Conservation (phyloP, 805 yeast species). For the Saturnispora serradocipensis region DNA sequence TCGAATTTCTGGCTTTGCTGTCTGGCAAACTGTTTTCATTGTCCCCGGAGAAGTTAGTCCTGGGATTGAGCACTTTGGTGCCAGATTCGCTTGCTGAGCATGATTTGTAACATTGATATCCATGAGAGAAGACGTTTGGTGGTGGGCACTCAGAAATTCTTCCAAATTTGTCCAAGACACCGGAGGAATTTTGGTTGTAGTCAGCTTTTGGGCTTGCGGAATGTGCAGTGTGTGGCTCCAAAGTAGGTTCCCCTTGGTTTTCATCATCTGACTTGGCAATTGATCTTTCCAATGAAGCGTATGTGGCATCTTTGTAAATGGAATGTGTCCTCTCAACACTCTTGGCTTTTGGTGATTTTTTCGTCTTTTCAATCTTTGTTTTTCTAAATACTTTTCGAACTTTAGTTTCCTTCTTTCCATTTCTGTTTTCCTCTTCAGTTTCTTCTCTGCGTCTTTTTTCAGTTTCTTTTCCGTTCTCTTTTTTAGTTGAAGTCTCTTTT, state of each 20-base stretch:
- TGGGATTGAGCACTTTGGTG: neutral
- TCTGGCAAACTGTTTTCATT: neutral
- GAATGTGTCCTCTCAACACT: neutral
- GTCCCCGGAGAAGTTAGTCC: neutral
- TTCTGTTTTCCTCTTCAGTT: neutral
- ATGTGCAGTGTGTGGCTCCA: neutral
- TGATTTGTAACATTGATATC: neutral
- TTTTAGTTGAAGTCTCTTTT: neutral
- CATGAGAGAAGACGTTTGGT: neutral
- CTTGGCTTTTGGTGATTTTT: neutral
- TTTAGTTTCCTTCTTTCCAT: neutral
- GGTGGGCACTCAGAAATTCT: conserved; percentile 1
- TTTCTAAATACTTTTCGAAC: neutral
- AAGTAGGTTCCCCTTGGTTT: neutral
- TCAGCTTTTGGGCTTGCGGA: neutral
- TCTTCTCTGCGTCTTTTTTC: neutral
- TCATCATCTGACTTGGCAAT: neutral
- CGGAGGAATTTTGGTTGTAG: neutral
- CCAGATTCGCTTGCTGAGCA: neutral
- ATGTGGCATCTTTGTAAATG: neutral
- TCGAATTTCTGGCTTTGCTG: neutral
- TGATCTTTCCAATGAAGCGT: neutral
- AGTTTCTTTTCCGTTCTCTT: neutral
- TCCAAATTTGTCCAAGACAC: neutral
- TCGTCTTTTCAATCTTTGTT: neutral